Conservation (phyloP, 2,329 filamentous ascomycete species). For the Phyllosticta citribraziliensis region DNA sequence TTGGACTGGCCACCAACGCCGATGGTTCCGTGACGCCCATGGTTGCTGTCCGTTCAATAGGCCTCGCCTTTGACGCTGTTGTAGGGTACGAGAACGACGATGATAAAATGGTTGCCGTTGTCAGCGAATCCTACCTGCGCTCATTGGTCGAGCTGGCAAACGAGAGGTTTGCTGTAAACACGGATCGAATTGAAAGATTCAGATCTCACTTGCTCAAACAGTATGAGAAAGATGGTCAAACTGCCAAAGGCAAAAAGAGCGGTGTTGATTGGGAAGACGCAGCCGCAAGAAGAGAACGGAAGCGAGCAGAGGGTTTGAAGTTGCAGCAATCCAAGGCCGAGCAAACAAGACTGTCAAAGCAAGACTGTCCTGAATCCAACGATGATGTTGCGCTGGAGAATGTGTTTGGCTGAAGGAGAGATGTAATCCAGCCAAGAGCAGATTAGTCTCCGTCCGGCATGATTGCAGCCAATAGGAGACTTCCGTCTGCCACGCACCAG, state of each 20-base stretch:
- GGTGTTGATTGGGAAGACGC: conserved; percentile 33
- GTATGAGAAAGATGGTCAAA: neutral
- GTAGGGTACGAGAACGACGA: conserved; percentile 47
- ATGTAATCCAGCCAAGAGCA: neutral
- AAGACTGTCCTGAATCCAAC: neutral
- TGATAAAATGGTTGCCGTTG: conserved; percentile 36
- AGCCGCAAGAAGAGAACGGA: conserved; percentile 27
- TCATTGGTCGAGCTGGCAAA: conserved; percentile 62
- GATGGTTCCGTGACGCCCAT: conserved; percentile 51
- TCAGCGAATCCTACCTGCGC: conserved; percentile 57
- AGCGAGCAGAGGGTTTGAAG: conserved; percentile 36
- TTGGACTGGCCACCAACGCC: conserved; percentile 46
- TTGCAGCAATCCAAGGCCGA: conserved; percentile 1
- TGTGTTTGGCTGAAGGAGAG: conserved; percentile 6
- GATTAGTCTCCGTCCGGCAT: conserved; percentile 1
- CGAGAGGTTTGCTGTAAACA: conserved; percentile 62
- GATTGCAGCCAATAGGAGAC: conserved; percentile 13
- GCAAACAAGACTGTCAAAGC: neutral
- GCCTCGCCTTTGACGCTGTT: conserved; percentile 71
- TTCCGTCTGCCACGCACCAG: neutral
- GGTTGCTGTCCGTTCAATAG: conserved; percentile 77
- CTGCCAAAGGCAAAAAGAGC: conserved; percentile 20
- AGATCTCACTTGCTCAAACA: conserved; percentile 37
- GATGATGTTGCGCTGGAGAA: conserved; percentile 5
- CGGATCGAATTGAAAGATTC: conserved; percentile 58